Conservation (phyloP, 2,329 filamentous ascomycete species). For the Purpureocillium takamizusanense region DNA sequence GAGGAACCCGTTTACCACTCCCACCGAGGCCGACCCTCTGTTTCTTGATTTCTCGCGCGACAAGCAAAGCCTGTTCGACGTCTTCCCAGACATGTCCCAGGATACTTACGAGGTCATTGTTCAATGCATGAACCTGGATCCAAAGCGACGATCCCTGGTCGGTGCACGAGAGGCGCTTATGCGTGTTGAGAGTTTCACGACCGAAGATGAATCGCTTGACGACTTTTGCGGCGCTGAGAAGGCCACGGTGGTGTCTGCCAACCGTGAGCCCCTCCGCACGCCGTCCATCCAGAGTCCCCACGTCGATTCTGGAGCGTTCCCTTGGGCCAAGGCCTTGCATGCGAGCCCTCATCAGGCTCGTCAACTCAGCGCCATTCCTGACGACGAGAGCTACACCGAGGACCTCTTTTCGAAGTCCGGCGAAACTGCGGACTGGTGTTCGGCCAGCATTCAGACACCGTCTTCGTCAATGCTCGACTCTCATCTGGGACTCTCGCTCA, state of each 20-base stretch:
- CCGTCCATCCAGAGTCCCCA: constrained; percentile 87
- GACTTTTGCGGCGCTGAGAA: constrained; percentile 86
- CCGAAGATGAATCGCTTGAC: constrained; percentile 80
- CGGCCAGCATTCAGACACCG: constrained; percentile 64
- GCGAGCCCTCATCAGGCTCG: constrained; percentile 60
- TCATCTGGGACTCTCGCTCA: constrained; percentile 70
- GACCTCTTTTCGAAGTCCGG: constrained; percentile 79
- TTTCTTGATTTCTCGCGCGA: constrained; percentile 91
- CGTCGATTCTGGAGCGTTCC: constrained; percentile 75
- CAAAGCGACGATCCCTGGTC: constrained; percentile 73
- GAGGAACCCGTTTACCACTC: constrained; percentile 88
- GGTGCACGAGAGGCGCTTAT: constrained; percentile 70
- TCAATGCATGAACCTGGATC: constrained; percentile 85
- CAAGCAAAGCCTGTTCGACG: constrained; percentile 92
- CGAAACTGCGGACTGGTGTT: constrained; percentile 68
- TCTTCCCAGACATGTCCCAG: constrained; percentile 97
- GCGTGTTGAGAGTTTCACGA: constrained; percentile 84
- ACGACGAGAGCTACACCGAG: constrained; percentile 70
- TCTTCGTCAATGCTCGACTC: constrained; percentile 83
- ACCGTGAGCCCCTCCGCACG: constrained; percentile 90
- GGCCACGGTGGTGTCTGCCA: constrained; percentile 70
- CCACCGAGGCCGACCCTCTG: constrained; percentile 80
- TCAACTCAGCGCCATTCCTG: constrained; percentile 79
- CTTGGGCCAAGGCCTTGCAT: constrained; percentile 87
- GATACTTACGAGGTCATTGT: constrained; percentile 93